These are phyloP conservation scores for Mimosa bimucronata DNA, from an alignment of 306 rosid species.

Conservation along the genomic window DNA sequence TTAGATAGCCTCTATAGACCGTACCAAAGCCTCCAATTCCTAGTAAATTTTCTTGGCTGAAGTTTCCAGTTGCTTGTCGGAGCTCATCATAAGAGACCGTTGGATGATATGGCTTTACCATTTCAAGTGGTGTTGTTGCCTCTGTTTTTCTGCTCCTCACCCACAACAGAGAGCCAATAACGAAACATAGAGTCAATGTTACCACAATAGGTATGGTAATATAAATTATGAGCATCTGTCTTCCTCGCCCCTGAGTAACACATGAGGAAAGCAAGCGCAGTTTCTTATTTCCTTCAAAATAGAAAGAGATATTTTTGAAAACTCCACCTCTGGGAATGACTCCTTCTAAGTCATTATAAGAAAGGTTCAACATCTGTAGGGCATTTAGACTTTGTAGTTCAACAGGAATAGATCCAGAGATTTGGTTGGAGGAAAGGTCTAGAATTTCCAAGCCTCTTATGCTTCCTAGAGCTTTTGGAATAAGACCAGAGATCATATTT, in stretches of 20 bases:
- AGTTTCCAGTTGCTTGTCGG: slow-evolving; percentile 60
- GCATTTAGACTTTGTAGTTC: slow-evolving; percentile 51
- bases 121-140: slow-evolving; percentile 14
- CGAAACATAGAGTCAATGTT: too few species aligned
- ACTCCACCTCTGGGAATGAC: slow-evolving; percentile 53
- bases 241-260: too few species aligned
- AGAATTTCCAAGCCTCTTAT: slow-evolving; percentile 61
- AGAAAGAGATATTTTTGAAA: too few species aligned
- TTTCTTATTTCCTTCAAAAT: slow-evolving; percentile 66
- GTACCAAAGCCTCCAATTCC: slow-evolving; percentile 75
- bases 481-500: slow-evolving; percentile 65
- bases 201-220: slow-evolving; percentile 31
- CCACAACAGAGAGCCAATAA: too few species aligned
- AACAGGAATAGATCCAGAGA: slow-evolving; percentile 64
- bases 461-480: slow-evolving; percentile 56
- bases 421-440: slow-evolving; percentile 73
- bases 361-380: slow-evolving; percentile 59
- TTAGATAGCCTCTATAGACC: slow-evolving; percentile 61
- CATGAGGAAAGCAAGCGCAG: slow-evolving; percentile 45
- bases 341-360: slow-evolving; percentile 72
- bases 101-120: slow-evolving; percentile 41
- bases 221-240: slow-evolving; percentile 32
- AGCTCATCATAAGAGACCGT: slow-evolving; percentile 65
- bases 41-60: slow-evolving; percentile 53
- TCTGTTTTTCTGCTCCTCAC: too few species aligned